phyloP scores from a whole-genome alignment of 2,329 filamentous ascomycete genomes.

The Diaporthe longicolla region DNA sequence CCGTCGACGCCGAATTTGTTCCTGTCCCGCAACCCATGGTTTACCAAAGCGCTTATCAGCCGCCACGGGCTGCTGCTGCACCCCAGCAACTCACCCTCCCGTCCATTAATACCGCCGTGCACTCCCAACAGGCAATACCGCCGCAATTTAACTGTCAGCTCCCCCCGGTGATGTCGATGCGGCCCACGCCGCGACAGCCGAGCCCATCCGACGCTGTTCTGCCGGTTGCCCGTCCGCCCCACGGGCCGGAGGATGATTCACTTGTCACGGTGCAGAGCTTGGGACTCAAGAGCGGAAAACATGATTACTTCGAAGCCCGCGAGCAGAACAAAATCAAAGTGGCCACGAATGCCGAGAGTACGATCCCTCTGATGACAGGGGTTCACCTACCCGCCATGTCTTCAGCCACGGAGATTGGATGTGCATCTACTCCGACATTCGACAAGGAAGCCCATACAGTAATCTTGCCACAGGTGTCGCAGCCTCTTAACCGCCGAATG shows the following conservation, averaged over 20 bases:
- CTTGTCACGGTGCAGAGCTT: constrained; percentile 38
- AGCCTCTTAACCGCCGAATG: not conserved
- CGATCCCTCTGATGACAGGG: not conserved
- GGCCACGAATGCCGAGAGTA: not conserved
- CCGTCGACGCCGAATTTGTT: constrained; percentile 4
- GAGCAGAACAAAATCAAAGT: constrained; percentile 46
- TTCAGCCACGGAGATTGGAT: not conserved
- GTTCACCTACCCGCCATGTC: not conserved
- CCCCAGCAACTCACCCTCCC: not conserved
- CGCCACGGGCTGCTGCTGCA: not conserved
- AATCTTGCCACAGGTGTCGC: not conserved
- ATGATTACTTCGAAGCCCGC: constrained; percentile 48
- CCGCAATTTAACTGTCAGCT: constrained; percentile 11
- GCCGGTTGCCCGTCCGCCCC: constrained; percentile 21
- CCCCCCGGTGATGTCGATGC: constrained; percentile 14
- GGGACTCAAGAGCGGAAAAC: constrained; percentile 46
- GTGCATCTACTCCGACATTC: not conserved
- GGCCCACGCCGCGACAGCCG: constrained; percentile 24
- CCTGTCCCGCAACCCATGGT: not conserved
- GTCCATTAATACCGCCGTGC: constrained; percentile 14
- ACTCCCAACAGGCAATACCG: not conserved
- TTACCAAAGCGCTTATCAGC: not conserved
- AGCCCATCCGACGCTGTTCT: constrained; percentile 44
- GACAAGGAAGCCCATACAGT: not conserved
- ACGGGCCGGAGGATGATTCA: constrained; percentile 15